Evolutionary conservation across 2,329 filamentous ascomycete genomes (phyloP), one percentile per base, ranked within the genome.

Genomic region (Fusarium sp.): DNA sequence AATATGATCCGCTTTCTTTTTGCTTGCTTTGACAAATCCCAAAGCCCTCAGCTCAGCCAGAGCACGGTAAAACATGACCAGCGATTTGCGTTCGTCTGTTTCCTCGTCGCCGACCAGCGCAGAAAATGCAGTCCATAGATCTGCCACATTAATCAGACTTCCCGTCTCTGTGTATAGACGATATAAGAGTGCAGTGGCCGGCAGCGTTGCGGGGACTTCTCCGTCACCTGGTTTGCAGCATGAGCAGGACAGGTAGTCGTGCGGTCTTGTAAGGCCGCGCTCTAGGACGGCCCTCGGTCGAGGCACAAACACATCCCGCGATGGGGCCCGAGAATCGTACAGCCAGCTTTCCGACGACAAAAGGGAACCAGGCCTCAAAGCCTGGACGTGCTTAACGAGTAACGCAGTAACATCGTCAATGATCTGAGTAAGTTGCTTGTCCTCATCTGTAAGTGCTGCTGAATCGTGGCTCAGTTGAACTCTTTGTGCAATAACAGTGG

Each of bases 1-100:
- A 72, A 98, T 83, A 80, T 98, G 95, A 78, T 98, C 96, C 25
- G 90, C 89, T 84, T 97, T 97, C 84, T 94, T 97, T 81, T 91
- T 92, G 76, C 92, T 98, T 66, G 87, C 86, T 82, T 96, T 98
- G 66, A 98, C 87, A 80, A 98, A 91, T 10, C 96, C 96, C 75
- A 99, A 84, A 56, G 90, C 88, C 78, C 90, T 91, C 78, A 99
- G 80, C 79, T 99, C 96, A 1, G 95, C 93, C 67, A 98, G 80
- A 7, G 88, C 92, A 65, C 90, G 87, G 79, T 98, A 98, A 80
- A 98, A 99, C 62, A 92, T 82, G 43, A 93, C 89, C 80, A 93
- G 84, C 10, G 85, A 86, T 48, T 84, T 85, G 69, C 87, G 82
- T 77, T 90, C 87, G 49, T 85, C 79, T 46, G 75, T 74, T 34